Evolutionary conservation across 352 stramenopile genomes (phyloP).

Genomic region (Phytophthora quininea): DNA sequence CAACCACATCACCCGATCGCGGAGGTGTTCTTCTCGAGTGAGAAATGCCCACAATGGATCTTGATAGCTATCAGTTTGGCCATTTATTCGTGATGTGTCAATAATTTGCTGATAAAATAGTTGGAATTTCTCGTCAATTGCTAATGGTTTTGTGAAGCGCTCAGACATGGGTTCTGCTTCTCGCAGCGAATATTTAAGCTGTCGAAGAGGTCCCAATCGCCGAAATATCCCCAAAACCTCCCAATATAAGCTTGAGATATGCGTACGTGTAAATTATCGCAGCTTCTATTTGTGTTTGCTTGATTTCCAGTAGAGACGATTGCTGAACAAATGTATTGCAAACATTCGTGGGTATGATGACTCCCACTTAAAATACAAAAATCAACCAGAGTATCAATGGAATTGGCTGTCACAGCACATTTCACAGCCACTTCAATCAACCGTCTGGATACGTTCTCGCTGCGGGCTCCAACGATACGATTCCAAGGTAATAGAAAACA

Average conservation of each 20-base stretch:
- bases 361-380: slow-evolving; percentile 25
- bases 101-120: slow-evolving; percentile 5
- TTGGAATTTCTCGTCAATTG: slow-evolving; percentile 2
- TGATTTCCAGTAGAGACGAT: not conserved
- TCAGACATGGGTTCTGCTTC: slow-evolving; percentile 6
- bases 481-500: slow-evolving; percentile 24
- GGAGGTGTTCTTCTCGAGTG: slow-evolving; percentile 7
- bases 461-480: not conserved
- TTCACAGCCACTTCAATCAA: slow-evolving; percentile 3
- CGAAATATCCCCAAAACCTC: slow-evolving; percentile 35
- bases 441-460: not conserved
- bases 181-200: slow-evolving; percentile 26
- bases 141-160: not conserved
- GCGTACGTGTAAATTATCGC: slow-evolving; percentile 24
- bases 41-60: slow-evolving; percentile 17
- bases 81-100: not conserved
- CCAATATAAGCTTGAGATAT: slow-evolving; percentile 36
- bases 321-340: slow-evolving; percentile 21
- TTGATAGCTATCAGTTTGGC: too few relatives aligned
- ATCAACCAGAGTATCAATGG: slow-evolving; percentile 8
- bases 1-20: slow-evolving; percentile 19
- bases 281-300: not conserved
- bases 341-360: slow-evolving; percentile 4
- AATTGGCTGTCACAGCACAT: slow-evolving; percentile 4
- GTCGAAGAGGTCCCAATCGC: slow-evolving; percentile 22